phyloP scores from a whole-genome alignment of 2,329 filamentous ascomycete genomes.

The Claviceps sp. region DNA sequence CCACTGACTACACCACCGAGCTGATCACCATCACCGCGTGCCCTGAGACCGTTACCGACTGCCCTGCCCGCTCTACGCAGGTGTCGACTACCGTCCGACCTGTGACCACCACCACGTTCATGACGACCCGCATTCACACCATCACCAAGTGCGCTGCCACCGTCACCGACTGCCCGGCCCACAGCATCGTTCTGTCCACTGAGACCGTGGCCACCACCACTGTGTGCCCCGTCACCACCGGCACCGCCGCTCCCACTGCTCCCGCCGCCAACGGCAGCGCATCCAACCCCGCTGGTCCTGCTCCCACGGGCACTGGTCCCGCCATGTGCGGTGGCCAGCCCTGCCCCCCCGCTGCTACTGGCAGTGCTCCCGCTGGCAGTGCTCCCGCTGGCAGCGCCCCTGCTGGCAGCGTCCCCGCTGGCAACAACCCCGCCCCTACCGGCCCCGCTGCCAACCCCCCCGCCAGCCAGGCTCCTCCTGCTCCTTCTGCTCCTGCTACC shows the following conservation, averaged over 20 bases:
- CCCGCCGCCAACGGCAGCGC: not conserved
- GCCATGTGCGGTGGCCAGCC: too few relatives aligned
- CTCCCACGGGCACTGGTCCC: not conserved
- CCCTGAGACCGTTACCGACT: constrained; percentile 46
- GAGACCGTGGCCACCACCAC: constrained; percentile 20
- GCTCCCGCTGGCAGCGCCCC: constrained; percentile 5
- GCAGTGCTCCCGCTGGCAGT: constrained; percentile 2
- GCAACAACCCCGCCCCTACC: constrained; percentile 8
- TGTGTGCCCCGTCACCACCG: not conserved
- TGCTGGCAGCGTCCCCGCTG: not conserved
- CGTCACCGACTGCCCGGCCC: constrained; percentile 48
- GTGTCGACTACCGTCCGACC: constrained; percentile 25
- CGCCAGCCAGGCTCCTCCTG: too few relatives aligned
- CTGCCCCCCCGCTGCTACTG: not conserved
- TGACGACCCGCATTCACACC: constrained; percentile 45
- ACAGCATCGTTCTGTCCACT: constrained; percentile 22
- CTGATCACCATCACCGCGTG: constrained; percentile 49
- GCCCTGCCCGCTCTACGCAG: constrained; percentile 32
- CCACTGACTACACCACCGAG: constrained; percentile 43
- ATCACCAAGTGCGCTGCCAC: constrained; percentile 46
- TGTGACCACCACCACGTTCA: constrained; percentile 40
- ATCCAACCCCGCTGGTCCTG: not conserved
- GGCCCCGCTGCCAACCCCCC: not conserved
- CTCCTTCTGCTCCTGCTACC: not conserved
- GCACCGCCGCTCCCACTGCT: constrained; percentile 10